Evolutionary conservation across 495 filamentous ascomycete genomes (phyloP).

Genomic region (Melanomma pulvis-pyrius): DNA sequence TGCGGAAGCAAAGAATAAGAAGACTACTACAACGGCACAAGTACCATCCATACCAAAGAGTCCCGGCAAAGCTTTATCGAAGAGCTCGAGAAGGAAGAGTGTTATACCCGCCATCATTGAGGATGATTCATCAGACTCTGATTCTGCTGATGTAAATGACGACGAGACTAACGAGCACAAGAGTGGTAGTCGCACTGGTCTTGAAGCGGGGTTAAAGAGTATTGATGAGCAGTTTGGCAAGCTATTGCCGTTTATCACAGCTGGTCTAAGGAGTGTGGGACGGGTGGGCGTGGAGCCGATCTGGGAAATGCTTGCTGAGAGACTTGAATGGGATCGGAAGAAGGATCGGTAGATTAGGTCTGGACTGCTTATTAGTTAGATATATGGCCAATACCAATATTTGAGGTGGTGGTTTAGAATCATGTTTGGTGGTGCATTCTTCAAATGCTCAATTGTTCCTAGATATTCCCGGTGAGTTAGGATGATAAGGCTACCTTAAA

Average conservation of each 20-base stretch:
- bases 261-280: conserved; percentile 53
- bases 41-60: not conserved
- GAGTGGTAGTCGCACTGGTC: conserved; percentile 36
- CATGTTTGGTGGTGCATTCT: too few species aligned
- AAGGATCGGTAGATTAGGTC: not conserved
- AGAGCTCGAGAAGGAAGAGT: conserved; percentile 30
- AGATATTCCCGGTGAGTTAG: too few species aligned
- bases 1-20: not conserved
- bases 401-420: too few species aligned
- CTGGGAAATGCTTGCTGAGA: conserved; percentile 59
- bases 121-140: conserved; percentile 18
- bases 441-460: too few species aligned
- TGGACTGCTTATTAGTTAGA: not conserved
- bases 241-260: conserved; percentile 50
- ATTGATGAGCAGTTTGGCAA: conserved; percentile 51
- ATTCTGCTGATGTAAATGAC: conserved; percentile 14
- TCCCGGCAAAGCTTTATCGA: conserved; percentile 22
- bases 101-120: conserved; percentile 28
- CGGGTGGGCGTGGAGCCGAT: conserved; percentile 51
- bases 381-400: too few species aligned
- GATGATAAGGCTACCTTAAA: too few species aligned
- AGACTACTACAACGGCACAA: not conserved
- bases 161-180: conserved; percentile 42
- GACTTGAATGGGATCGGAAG: conserved; percentile 43
- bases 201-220: conserved; percentile 32